These are phyloP conservation scores for Mesembryanthemum crystallinum DNA, from an alignment of 148 eudicot genomes.

Conservation along the genomic window DNA sequence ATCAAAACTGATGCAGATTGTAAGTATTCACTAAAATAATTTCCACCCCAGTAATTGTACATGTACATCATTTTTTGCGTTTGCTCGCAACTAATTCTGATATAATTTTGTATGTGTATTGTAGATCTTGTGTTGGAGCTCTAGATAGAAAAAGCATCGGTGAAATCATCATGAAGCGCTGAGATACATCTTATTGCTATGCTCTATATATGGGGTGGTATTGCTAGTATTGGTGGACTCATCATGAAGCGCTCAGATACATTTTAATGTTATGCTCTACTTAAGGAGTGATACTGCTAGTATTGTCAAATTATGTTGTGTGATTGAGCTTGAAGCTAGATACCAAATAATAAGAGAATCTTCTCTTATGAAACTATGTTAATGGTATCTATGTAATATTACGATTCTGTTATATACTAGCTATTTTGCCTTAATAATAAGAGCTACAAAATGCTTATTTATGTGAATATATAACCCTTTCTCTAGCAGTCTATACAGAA, in stretches of 20 bases:
- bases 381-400: slow-evolving; percentile 10
- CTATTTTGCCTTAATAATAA: background rate
- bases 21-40: slow-evolving; percentile 32
- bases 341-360: slow-evolving; percentile 29
- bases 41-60: background rate
- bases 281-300: slow-evolving; percentile 5
- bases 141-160: slow-evolving; percentile 31
- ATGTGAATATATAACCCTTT: no score
- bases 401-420: background rate
- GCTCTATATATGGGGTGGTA: slow-evolving; percentile 2
- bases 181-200: slow-evolving; percentile 13
- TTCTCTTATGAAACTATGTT: slow-evolving; percentile 10
- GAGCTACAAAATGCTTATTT: background rate
- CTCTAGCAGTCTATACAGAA: no score
- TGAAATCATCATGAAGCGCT: slow-evolving; percentile 19
- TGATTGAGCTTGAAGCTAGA: slow-evolving; percentile 24
- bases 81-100: background rate
- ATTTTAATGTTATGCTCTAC: slow-evolving; percentile 15
- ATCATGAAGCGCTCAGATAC: slow-evolving; percentile 18
- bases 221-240: slow-evolving; percentile 15
- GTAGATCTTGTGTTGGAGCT: slow-evolving; percentile 88
- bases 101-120: slow-evolving; percentile 10
- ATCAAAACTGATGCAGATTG: slow-evolving; percentile 81
- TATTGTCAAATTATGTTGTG: slow-evolving; percentile 11
- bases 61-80: background rate